A percentile compares a stretch with the other conserved stretches of the same genome.
These are phyloP conservation scores for Podaxis carcinomalis DNA, from an alignment of 768 basidiomycete genomes.

Conservation along the genomic window DNA sequence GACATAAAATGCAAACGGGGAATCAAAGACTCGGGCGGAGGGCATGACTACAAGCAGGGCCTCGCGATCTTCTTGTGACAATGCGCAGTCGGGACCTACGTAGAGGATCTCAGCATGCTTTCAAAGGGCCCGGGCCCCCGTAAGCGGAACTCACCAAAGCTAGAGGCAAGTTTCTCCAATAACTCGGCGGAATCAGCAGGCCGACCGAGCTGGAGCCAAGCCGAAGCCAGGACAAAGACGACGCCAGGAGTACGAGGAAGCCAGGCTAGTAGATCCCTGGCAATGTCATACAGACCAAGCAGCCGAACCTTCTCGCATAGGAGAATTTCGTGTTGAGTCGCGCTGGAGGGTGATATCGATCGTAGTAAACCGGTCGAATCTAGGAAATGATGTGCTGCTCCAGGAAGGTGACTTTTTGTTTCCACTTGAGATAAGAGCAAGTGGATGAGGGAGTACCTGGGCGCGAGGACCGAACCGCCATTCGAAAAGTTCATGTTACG, in stretches of 20 bases:
- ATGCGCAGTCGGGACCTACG: slow-evolving; percentile 42
- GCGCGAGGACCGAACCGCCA: slow-evolving; percentile 34
- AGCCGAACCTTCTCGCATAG: slow-evolving; percentile 69
- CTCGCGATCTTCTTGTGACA: slow-evolving; percentile 58
- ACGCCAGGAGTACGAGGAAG: slow-evolving; percentile 76
- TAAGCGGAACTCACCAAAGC: slow-evolving; percentile 54
- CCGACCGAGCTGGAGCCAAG: slow-evolving; percentile 63
- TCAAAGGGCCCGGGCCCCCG: too few relatives aligned
- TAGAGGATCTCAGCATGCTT: slow-evolving; percentile 12
- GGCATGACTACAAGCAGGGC: slow-evolving; percentile 63
- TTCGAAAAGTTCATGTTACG: slow-evolving; percentile 71
- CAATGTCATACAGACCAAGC: slow-evolving; percentile 56
- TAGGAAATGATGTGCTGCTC: slow-evolving; percentile 67
- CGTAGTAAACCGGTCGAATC: slow-evolving; percentile 63
- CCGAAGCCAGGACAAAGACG: slow-evolving; percentile 65
- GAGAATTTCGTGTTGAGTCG: slow-evolving; percentile 62
- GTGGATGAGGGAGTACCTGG: slow-evolving; percentile 61
- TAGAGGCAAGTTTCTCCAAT: slow-evolving; percentile 71
- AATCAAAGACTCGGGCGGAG: slow-evolving; percentile 47
- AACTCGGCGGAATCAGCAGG: slow-evolving; percentile 69
- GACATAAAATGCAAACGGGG: slow-evolving; percentile 70
- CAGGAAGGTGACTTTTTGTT: slow-evolving; percentile 45
- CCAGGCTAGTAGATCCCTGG: slow-evolving; percentile 67
- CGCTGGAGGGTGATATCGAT: slow-evolving; percentile 63
- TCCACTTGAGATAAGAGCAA: slow-evolving; percentile 53